A percentile compares a stretch with the other conserved stretches of the same genome.
Evolutionary conservation across 805 yeast genomes (phyloP).

Genomic region (Lachancea quebecensis): DNA sequence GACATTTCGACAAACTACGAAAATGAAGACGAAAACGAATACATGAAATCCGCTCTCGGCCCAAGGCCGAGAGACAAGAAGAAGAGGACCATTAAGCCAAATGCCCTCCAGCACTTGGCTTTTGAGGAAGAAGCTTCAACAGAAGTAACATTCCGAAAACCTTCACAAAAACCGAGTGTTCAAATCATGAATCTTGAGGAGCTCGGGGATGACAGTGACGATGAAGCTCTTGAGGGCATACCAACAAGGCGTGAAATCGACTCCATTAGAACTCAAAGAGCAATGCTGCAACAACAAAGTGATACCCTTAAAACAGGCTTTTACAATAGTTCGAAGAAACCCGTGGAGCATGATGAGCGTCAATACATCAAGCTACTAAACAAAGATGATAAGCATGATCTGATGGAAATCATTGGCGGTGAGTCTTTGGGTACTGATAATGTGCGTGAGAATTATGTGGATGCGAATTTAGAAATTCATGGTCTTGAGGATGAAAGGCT

Average conservation of each 20-base stretch:
- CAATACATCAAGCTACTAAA: constrained; percentile 23
- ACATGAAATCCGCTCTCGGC: not conserved
- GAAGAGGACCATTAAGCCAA: not conserved
- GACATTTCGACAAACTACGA: constrained; percentile 1
- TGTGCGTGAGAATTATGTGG: constrained; percentile 7
- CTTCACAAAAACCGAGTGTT: too few species aligned
- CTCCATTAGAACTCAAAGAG: constrained; percentile 9
- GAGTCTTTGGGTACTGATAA: not conserved
- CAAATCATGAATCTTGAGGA: constrained; percentile 19
- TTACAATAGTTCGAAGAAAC: not conserved
- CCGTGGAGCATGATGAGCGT: constrained; percentile 14
- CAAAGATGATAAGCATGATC: constrained; percentile 23
- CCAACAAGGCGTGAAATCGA: constrained; percentile 12
- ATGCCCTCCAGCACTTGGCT: not conserved
- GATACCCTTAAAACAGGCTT: constrained; percentile 4
- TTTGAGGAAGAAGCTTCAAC: not conserved
- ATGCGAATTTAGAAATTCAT: constrained; percentile 8
- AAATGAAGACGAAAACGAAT: constrained; percentile 3
- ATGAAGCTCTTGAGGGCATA: not conserved
- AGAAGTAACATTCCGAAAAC: too few species aligned
- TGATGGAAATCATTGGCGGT: constrained; percentile 16
- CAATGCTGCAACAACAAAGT: constrained; percentile 2
- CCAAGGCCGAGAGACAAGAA: not conserved
- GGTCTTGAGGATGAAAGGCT: constrained; percentile 25
- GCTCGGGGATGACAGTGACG: constrained; percentile 9